Conservation (phyloP, 2,329 filamentous ascomycete species). For the Aspergillus ustus region DNA sequence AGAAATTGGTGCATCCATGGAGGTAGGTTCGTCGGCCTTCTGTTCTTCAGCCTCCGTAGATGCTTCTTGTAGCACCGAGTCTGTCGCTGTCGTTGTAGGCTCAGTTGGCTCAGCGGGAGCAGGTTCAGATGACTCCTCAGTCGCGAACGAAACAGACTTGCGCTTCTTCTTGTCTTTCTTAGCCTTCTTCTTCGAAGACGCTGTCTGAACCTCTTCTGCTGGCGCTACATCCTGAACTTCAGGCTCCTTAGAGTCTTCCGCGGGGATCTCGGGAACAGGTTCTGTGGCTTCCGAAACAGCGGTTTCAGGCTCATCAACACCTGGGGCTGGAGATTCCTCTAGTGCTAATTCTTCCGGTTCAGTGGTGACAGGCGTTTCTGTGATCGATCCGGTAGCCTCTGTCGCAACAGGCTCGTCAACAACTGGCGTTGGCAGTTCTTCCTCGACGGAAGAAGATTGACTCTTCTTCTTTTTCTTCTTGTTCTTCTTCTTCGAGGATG, state of each 20-base stretch:
- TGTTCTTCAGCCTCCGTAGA: not conserved
- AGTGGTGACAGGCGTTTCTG: not conserved
- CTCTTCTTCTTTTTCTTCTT: slow-evolving; percentile 40
- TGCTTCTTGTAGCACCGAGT: not conserved
- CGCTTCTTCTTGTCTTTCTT: slow-evolving; percentile 47
- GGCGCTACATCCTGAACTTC: slow-evolving; percentile 9
- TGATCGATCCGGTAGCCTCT: not conserved
- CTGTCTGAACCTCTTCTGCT: slow-evolving; percentile 20
- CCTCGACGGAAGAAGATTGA: slow-evolving; percentile 20
- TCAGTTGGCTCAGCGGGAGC: slow-evolving; percentile 1
- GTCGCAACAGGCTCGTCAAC: not conserved
- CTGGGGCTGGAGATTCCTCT: not conserved
- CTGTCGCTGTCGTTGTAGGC: not conserved
- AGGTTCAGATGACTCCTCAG: slow-evolving; percentile 23
- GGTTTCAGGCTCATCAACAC: not conserved
- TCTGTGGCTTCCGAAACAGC: not conserved
- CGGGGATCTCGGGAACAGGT: not conserved
- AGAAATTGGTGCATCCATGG: not conserved
- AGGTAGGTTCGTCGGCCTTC: slow-evolving; percentile 1
- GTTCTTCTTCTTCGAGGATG: slow-evolving; percentile 44
- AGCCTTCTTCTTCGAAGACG: slow-evolving; percentile 40
- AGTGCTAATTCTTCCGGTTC: not conserved
- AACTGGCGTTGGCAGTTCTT: not conserved
- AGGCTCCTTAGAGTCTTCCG: not conserved
- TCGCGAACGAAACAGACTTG: slow-evolving; percentile 32